A percentile compares a stretch with the other conserved stretches of the same genome.
Conservation (phyloP, 768 basidiomycete species). For the Melanogaster broomeanus region DNA sequence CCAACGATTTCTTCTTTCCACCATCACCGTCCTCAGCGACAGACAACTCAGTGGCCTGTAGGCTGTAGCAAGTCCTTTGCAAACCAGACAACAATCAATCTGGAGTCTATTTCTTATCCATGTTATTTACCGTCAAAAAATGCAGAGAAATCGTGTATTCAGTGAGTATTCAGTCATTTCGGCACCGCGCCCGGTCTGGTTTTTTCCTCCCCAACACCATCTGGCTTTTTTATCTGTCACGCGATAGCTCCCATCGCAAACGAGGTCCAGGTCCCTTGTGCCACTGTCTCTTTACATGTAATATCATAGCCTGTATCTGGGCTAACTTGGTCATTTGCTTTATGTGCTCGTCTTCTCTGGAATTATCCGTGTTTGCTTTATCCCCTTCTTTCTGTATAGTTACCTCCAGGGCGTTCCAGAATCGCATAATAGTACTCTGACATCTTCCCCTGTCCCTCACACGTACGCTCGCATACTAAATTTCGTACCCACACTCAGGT, state of each 20-base stretch:
- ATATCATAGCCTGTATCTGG: slow-evolving; percentile 30
- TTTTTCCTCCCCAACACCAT: slow-evolving; percentile 22
- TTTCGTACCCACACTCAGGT: slow-evolving; percentile 29
- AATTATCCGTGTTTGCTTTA: slow-evolving; percentile 16
- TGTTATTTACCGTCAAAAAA: slow-evolving; percentile 38
- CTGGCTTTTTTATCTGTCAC: slow-evolving; percentile 35
- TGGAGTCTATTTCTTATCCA: slow-evolving; percentile 36
- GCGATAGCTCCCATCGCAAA: slow-evolving; percentile 37
- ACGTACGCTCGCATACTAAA: slow-evolving; percentile 27
- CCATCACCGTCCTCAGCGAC: slow-evolving; percentile 37
- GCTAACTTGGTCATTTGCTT: slow-evolving; percentile 10
- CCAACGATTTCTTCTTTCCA: slow-evolving; percentile 22
- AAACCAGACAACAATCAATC: slow-evolving; percentile 32
- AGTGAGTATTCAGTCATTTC: slow-evolving; percentile 28
- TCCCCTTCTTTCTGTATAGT: slow-evolving; percentile 21
- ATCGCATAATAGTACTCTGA: slow-evolving; percentile 27
- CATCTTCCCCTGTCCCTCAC: slow-evolving; percentile 21
- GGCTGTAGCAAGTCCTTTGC: slow-evolving; percentile 17
- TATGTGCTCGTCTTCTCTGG: slow-evolving; percentile 13
- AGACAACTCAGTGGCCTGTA: slow-evolving; percentile 26
- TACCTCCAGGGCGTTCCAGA: slow-evolving; percentile 13
- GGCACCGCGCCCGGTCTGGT: slow-evolving; percentile 22
- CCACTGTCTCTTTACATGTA: slow-evolving; percentile 40
- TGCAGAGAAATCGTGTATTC: slow-evolving; percentile 39
- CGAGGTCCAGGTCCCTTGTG: slow-evolving; percentile 12